Base-by-base conservation (phyloP, 2,329 filamentous ascomycete species). In the Lachnellula arida region DNA sequence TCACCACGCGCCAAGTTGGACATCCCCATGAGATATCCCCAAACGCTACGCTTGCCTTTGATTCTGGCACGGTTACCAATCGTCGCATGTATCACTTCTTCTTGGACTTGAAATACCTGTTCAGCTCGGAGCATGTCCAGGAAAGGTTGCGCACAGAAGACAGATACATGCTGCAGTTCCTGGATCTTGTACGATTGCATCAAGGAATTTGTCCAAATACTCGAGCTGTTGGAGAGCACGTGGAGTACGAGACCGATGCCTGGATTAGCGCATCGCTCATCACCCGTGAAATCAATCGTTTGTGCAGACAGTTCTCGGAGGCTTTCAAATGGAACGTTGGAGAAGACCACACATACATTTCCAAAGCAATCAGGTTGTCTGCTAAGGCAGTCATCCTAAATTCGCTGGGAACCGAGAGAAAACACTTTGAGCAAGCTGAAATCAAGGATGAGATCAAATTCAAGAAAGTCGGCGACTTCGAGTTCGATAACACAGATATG, bases 81-180 rank as follows among this genome's bases (percentile, higher is more conserved):
- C 81, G 94, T 48, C 85, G 94, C 35, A 91, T 99, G 80, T 97
- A 97, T 68, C 94, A 97, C 72, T 99, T 99, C 76, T 99, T 97
- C 74, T 81, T 92, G 57, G 94, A 99, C 70, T 78, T 97, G 63
- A 91, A 91, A 65, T 96, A 94, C 72, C 82, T 99, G 0, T 89
- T 97, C 60, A 85, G 88, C 43, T 95, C 92, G 0, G 84, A 89
- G 32, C 89, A 95, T 69, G 91, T 97, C 2, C 91, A 96, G 69
- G 85, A 91, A 63, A 85, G 87, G 52, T 82, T 97, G 60, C 85
- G 94, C 40, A 85, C 80, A 3, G 91, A 97, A 70, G 85, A 88
- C 52, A 84, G 91, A 56, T 99, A 99, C 67, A 80, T 97, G 54
- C 79, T 95, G 70, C 95, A 99, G 68, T 99, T 97, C 72, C 77